Conservation (phyloP, 1,284 basidiomycete species). For the Grifola frondosa region DNA sequence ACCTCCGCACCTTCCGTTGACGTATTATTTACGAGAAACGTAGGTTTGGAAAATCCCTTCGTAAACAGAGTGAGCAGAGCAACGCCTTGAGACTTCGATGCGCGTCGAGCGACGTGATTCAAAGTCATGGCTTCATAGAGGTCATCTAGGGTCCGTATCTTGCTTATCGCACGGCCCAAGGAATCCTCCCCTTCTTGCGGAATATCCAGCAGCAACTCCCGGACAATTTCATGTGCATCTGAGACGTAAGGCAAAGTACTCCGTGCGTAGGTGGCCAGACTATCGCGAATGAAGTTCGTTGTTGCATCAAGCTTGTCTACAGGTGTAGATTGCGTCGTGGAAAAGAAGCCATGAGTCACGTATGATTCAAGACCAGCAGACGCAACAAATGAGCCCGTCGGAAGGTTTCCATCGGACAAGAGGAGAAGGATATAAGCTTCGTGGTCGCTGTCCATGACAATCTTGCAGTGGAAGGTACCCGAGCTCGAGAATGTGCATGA, state of each 20-base stretch:
- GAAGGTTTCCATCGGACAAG: slow-evolving; percentile 80
- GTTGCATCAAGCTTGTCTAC: slow-evolving; percentile 37
- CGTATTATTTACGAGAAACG: slow-evolving; percentile 16
- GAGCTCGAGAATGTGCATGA: no score
- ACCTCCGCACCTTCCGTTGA: slow-evolving; percentile 16
- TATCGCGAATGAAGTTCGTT: slow-evolving; percentile 67
- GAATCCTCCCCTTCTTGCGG: background rate
- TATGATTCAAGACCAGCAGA: slow-evolving; percentile 93
- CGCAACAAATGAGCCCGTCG: slow-evolving; percentile 84
- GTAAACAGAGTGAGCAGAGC: slow-evolving; percentile 89
- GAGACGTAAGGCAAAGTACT: slow-evolving; percentile 77
- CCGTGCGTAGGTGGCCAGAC: slow-evolving; percentile 71
- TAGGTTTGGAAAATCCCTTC: slow-evolving; percentile 71
- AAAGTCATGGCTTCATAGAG: slow-evolving; percentile 86
- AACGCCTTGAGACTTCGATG: slow-evolving; percentile 89
- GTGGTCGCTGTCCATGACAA: slow-evolving; percentile 36
- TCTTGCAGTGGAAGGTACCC: no score
- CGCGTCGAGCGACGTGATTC: slow-evolving; percentile 86
- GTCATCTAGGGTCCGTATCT: slow-evolving; percentile 63
- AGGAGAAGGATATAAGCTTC: slow-evolving; percentile 71
- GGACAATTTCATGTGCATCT: slow-evolving; percentile 56
- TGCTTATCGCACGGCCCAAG: slow-evolving; percentile 31
- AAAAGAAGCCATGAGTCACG: slow-evolving; percentile 80
- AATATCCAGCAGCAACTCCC: slow-evolving; percentile 7
- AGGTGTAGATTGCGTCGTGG: slow-evolving; percentile 32